Percentiles rank a stretch among this genome's conserved stretches.
Conservation (phyloP, 208 protist species). For the Leishmania aethiopica region DNA sequence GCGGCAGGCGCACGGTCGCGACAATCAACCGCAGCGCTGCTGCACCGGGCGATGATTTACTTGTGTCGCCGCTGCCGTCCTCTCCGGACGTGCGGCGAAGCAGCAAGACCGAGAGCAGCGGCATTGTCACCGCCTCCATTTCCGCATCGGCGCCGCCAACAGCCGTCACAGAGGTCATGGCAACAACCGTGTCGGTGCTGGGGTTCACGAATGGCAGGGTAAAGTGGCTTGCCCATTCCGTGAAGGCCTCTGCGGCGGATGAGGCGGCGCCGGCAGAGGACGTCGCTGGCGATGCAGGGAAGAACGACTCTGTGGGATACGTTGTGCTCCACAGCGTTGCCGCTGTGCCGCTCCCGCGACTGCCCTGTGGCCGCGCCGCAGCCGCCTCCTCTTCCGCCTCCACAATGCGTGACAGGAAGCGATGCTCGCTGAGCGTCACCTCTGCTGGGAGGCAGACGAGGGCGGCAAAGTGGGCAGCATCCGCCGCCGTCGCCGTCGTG, state of each 20-base stretch:
- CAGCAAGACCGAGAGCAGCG: conserved; percentile 46
- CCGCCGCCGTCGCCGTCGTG: not conserved
- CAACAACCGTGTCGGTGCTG: conserved; percentile 47
- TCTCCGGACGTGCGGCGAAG: conserved; percentile 6
- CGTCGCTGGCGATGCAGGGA: conserved; percentile 1
- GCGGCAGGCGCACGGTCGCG: conserved; percentile 47
- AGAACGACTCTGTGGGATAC: conserved; percentile 26
- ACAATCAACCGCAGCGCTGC: conserved; percentile 24
- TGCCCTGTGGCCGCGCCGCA: not conserved
- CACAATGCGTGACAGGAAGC: conserved; percentile 11
- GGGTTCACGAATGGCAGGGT: conserved; percentile 61
- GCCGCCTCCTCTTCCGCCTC: conserved; percentile 3
- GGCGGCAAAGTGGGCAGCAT: not conserved
- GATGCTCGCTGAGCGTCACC: not conserved
- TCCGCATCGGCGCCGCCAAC: conserved; percentile 7
- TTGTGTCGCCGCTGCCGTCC: not conserved
- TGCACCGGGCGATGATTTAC: not conserved
- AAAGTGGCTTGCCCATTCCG: conserved; percentile 56
- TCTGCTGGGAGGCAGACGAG: conserved; percentile 10
- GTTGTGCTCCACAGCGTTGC: conserved; percentile 32
- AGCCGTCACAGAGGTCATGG: conserved; percentile 19
- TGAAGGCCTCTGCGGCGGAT: conserved; percentile 41
- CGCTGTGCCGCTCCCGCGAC: not conserved
- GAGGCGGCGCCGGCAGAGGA: not conserved
- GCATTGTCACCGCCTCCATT: conserved; percentile 10